Evolutionary conservation across 805 yeast genomes (phyloP).

Genomic region (Pichia kluyveri): DNA sequence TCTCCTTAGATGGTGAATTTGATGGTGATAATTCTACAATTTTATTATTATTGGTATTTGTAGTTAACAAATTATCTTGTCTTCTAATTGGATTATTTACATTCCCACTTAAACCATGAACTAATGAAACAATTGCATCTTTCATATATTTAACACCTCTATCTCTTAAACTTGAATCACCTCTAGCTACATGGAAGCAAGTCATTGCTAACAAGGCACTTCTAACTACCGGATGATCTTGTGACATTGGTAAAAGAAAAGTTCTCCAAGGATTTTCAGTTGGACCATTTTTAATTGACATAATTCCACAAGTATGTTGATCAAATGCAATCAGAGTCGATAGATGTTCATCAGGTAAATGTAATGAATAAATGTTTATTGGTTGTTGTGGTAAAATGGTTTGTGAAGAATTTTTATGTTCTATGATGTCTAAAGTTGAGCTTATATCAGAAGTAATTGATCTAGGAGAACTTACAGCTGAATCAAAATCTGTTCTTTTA

Average conservation of each 20-base stretch:
- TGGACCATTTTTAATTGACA: slow-evolving; percentile 58
- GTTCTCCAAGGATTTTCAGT: slow-evolving; percentile 63
- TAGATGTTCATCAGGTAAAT: slow-evolving; percentile 21
- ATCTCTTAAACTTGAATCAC: slow-evolving; percentile 34
- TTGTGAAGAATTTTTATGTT: slow-evolving; percentile 1
- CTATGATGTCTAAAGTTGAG: slow-evolving; percentile 1
- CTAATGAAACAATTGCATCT: slow-evolving; percentile 48
- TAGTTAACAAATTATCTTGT: not conserved
- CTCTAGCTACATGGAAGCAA: slow-evolving; percentile 45
- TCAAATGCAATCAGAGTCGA: slow-evolving; percentile 31
- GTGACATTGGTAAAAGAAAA: slow-evolving; percentile 46
- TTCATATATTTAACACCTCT: slow-evolving; percentile 53
- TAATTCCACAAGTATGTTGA: slow-evolving; percentile 39
- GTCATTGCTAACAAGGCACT: slow-evolving; percentile 64
- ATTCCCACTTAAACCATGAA: slow-evolving; percentile 37
- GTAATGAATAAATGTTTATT: slow-evolving; percentile 11
- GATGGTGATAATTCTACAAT: not conserved
- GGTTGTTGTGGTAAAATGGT: slow-evolving; percentile 11
- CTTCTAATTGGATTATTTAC: not conserved
- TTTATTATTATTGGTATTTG: not conserved
- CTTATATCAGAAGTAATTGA: not conserved
- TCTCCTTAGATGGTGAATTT: not conserved
- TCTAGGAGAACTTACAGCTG: not conserved
- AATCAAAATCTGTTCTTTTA: not conserved
- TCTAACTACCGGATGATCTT: slow-evolving; percentile 45